Conservation (phyloP, 2,329 filamentous ascomycete species). For the Fusarium agapanthi region DNA sequence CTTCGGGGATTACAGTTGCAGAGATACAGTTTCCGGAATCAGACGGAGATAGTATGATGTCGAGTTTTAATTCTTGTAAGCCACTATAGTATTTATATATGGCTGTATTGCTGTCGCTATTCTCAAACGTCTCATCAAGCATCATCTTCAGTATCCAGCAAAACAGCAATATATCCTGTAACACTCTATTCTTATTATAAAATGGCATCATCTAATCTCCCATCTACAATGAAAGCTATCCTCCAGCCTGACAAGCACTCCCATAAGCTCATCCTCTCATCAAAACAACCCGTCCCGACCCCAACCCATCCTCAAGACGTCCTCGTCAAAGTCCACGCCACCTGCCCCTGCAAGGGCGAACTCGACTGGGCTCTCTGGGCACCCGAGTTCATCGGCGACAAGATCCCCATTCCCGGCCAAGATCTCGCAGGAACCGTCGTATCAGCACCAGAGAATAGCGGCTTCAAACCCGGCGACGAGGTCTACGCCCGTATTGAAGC, state of each 20-base stretch:
- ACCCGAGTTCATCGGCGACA: conserved; percentile 33
- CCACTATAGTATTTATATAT: fast-evolving
- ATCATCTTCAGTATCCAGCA: background rate
- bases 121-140: fast-evolving
- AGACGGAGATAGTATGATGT: fast-evolving
- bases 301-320: conserved; percentile 38
- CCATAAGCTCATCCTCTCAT: conserved; percentile 16
- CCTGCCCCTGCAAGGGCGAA: conserved; percentile 45
- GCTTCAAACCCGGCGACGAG: conserved; percentile 30
- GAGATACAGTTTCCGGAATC: background rate
- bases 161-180: background rate
- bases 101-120: fast-evolving
- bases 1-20: background rate
- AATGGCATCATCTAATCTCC: conserved; percentile 2
- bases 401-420: conserved; percentile 45
- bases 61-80: fast-evolving
- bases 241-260: conserved; percentile 26
- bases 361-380: conserved; percentile 43
- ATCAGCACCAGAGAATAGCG: conserved; percentile 34
- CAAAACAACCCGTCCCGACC: conserved; percentile 21
- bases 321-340: conserved; percentile 47
- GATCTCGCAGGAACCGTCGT: conserved; percentile 52
- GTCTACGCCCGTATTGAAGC: conserved; percentile 30
- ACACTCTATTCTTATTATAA: fast-evolving
- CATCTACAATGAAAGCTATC: conserved; percentile 22